phyloP scores from a whole-genome alignment of 2,329 filamentous ascomycete genomes.

The Colletotrichum limetticola region DNA sequence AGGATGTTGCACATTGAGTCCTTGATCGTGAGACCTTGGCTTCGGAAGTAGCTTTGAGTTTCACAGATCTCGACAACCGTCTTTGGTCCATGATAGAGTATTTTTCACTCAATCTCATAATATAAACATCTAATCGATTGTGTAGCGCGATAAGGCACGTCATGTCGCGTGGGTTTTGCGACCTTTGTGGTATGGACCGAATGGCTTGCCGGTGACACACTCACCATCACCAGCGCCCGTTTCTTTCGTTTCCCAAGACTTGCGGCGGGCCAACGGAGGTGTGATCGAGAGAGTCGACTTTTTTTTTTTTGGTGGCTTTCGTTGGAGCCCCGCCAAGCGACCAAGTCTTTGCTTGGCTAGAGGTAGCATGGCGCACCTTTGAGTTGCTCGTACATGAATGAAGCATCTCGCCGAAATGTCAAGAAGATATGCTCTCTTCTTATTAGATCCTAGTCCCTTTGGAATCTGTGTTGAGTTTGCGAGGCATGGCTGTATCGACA shows the following conservation, averaged over 20 bases:
- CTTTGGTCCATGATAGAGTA: neutral
- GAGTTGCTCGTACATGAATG: neutral
- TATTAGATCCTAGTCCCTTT: neutral
- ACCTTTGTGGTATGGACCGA: neutral
- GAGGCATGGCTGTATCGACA: neutral
- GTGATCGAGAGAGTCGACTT: neutral
- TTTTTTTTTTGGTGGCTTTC: neutral
- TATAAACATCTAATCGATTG: neutral
- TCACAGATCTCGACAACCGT: neutral
- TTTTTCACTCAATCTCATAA: neutral
- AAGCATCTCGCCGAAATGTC: neutral
- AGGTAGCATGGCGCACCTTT: neutral
- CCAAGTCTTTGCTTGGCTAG: constrained; percentile 4
- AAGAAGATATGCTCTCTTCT: neutral
- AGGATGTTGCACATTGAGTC: neutral
- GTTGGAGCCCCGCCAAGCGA: neutral
- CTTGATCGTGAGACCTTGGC: neutral
- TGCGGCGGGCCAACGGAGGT: neutral
- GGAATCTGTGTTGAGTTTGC: neutral
- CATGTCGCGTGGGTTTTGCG: neutral
- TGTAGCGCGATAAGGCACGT: neutral
- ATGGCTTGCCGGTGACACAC: constrained; percentile 8
- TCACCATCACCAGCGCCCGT: constrained; percentile 2
- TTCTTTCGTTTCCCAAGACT: constrained; percentile 3
- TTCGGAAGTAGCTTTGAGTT: neutral